A percentile compares a stretch with the other conserved stretches of the same genome.
These are phyloP conservation scores for Stygiomarasmius scandens DNA, from an alignment of 1,284 basidiomycete genomes.

Conservation along the genomic window DNA sequence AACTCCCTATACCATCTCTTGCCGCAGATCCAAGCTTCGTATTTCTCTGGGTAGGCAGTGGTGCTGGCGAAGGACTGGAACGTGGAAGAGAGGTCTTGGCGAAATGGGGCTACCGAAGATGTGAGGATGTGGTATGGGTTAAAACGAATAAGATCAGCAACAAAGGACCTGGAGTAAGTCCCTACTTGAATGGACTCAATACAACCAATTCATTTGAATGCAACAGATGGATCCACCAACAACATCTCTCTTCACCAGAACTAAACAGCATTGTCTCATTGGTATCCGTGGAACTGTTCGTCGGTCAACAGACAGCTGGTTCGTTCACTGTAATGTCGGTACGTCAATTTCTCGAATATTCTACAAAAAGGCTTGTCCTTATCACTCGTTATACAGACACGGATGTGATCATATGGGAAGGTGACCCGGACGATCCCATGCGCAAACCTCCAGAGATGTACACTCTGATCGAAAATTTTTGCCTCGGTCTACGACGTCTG, in stretches of 20 bases:
- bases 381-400: constrained; percentile 62
- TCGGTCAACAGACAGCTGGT: constrained; percentile 90
- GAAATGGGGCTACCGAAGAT: constrained; percentile 94
- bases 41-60: constrained; percentile 96
- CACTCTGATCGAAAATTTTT: constrained; percentile 96
- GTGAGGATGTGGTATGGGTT: constrained; percentile 97
- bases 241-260: constrained; percentile 81
- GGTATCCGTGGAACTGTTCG: constrained; percentile 98
- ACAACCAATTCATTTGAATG: constrained; percentile 10
- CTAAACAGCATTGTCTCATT: constrained; percentile 97
- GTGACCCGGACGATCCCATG: constrained; percentile 76
- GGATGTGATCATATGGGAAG: constrained; percentile 96
- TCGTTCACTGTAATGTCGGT: constrained; percentile 98
- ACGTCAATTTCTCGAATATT: constrained; percentile 31
- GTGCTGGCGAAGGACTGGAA: constrained; percentile 89
- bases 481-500: constrained; percentile 88
- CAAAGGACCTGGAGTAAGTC: constrained; percentile 73
- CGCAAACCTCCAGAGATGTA: constrained; percentile 95
- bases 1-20: constrained; percentile 81
- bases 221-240: constrained; percentile 78
- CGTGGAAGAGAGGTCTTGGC: constrained; percentile 88
- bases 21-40: constrained; percentile 93
- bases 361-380: neutral
- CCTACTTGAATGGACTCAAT: neutral
- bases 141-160: constrained; percentile 82